Conservation (phyloP, 192 early-diverging fungal genomes). For the Entrophospora sp. region DNA sequence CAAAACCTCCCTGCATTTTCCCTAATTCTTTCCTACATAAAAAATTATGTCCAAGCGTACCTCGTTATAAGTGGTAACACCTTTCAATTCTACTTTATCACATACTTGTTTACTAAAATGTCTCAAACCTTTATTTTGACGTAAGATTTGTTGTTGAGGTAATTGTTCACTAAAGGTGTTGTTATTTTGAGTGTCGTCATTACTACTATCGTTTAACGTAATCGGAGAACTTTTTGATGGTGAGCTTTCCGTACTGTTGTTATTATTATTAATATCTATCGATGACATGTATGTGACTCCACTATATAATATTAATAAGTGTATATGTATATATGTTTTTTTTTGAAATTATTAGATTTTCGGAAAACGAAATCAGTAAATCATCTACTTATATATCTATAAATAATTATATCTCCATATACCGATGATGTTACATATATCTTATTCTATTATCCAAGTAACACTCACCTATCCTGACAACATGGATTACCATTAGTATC, state of each 20-base stretch:
- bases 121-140: slow-evolving; percentile 46
- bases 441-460: too few species aligned
- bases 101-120: slow-evolving; percentile 55
- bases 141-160: slow-evolving; percentile 16
- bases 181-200: slow-evolving; percentile 12
- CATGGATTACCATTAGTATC: neutral
- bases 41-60: slow-evolving; percentile 19
- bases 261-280: too few species aligned
- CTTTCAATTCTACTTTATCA: slow-evolving; percentile 50
- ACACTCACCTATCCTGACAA: slow-evolving; percentile 6
- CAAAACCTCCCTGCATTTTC: neutral
- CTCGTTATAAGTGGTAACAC: slow-evolving; percentile 55
- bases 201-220: slow-evolving; percentile 7
- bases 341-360: neutral
- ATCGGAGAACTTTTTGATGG: slow-evolving; percentile 4
- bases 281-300: too few species aligned
- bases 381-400: too few species aligned
- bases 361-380: too few species aligned
- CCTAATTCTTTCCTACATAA: neutral
- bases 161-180: slow-evolving; percentile 9
- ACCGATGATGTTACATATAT: too few species aligned
- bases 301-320: too few species aligned
- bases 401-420: too few species aligned
- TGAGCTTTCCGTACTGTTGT: neutral
- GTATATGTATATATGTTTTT: neutral